Conservation (phyloP, 768 basidiomycete genomes). For the Nidularia sp. region DNA sequence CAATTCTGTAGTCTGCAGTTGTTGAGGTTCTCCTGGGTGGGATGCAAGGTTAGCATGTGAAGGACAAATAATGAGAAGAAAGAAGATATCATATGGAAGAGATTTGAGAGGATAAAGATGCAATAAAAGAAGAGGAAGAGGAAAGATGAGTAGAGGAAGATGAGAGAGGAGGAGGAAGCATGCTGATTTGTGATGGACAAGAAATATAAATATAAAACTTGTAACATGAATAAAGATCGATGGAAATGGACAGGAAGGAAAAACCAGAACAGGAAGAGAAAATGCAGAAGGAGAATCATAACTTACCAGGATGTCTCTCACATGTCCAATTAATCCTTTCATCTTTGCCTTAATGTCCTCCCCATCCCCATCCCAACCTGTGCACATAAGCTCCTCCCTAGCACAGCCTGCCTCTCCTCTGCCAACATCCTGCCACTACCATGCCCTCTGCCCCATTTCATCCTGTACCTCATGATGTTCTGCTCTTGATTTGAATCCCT, state of each 20-base stretch:
- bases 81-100: not conserved
- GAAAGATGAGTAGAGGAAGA: too few species aligned
- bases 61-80: constrained; percentile 16
- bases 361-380: constrained; percentile 7
- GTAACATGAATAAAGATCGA: too few species aligned
- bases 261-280: too few species aligned
- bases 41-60: not conserved
- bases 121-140: too few species aligned
- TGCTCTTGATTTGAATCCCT: constrained; percentile 26
- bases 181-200: too few species aligned
- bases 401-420: not conserved
- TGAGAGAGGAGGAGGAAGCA: too few species aligned
- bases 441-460: constrained; percentile 3
- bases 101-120: too few species aligned
- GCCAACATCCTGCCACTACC: not conserved
- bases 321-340: constrained; percentile 12
- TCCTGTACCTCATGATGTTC: constrained; percentile 16
- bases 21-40: constrained; percentile 24
- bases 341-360: constrained; percentile 22
- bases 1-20: constrained; percentile 66
- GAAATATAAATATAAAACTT: too few species aligned
- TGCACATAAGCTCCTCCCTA: constrained; percentile 4
- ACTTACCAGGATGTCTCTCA: constrained; percentile 18
- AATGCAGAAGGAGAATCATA: too few species aligned
- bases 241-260: too few species aligned